Conservation (phyloP, 2,329 filamentous ascomycete genomes). For the Hymenotorrendiella dingleyae region DNA sequence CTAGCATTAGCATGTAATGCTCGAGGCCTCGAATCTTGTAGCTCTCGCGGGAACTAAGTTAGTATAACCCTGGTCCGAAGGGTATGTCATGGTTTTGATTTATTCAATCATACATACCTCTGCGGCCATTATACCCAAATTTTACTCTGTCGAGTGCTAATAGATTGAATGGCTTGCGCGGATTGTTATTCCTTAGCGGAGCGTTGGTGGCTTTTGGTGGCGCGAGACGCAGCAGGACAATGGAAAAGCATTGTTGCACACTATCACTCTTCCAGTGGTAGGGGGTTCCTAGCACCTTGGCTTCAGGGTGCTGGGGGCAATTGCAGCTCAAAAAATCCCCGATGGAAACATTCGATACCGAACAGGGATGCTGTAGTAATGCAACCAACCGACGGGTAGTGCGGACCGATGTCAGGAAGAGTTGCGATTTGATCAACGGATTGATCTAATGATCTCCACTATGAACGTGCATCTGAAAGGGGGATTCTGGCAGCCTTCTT, state of each 20-base stretch:
- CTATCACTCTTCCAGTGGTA: no score
- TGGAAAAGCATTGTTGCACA: not conserved
- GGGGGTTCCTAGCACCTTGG: not conserved
- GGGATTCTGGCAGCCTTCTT: constrained; percentile 4
- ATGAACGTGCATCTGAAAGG: not conserved
- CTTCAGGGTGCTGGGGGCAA: no score
- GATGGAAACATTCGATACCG: constrained; percentile 24
- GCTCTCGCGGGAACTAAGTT: no score
- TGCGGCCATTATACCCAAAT: no score
- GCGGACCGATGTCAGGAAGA: constrained; percentile 11
- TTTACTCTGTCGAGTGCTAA: not conserved
- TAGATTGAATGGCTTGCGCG: not conserved
- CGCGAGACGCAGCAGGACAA: not conserved
- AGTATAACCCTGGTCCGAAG: no score
- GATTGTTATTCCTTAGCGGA: no score
- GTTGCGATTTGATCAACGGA: constrained; percentile 18
- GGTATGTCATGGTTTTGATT: no score
- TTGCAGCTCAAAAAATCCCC: constrained; percentile 15
- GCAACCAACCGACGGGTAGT: constrained; percentile 16
- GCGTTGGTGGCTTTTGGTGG: no score
- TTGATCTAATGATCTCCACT: constrained; percentile 1
- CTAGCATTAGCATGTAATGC: no score
- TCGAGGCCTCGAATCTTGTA: no score
- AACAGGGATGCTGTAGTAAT: constrained; percentile 18
- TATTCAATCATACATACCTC: no score